Conservation (phyloP, 306 rosid genomes). For the Vigna trinervia region DNA sequence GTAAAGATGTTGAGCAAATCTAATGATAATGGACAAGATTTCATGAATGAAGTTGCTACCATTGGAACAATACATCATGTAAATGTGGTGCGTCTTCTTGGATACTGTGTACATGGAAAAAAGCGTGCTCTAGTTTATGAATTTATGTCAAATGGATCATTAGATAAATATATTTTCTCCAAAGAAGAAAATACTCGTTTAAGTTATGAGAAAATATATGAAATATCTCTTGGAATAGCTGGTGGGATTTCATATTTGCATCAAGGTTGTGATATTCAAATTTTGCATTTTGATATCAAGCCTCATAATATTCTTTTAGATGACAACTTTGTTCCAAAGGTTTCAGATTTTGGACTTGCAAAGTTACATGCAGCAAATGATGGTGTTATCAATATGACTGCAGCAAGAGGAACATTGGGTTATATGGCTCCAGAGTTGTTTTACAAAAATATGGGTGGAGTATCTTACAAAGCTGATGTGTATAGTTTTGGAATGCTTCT, state of each 20-base stretch:
- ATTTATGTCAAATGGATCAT: constrained; percentile 43
- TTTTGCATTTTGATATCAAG: constrained; percentile 42
- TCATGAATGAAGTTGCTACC: constrained; percentile 7
- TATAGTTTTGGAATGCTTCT: constrained; percentile 24
- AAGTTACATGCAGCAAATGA: constrained; percentile 1
- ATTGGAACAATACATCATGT: constrained; percentile 19
- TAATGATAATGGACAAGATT: constrained; percentile 41
- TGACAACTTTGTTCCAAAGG: constrained; percentile 22
- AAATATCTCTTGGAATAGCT: constrained; percentile 39
- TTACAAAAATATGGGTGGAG: constrained; percentile 5
- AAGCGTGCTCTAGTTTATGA: constrained; percentile 30
- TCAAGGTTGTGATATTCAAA: constrained; percentile 42
- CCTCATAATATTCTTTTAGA: constrained; percentile 25
- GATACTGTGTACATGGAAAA: neutral
- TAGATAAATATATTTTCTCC: constrained; percentile 39
- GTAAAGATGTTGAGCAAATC: constrained; percentile 31
- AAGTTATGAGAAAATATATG: neutral
- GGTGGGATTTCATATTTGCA: constrained; percentile 37
- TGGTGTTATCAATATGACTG: constrained; percentile 15
- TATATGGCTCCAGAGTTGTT: constrained; percentile 34
- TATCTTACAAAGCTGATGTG: constrained; percentile 6
- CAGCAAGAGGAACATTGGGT: constrained; percentile 40
- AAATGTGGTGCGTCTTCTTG: constrained; percentile 3
- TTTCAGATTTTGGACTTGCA: constrained; percentile 45
- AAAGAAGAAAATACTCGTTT: neutral